Evolutionary conservation across 2,329 filamentous ascomycete species (phyloP), one percentile per base, ranked within the genome.

Genomic region (Lithohypha guttulata): DNA sequence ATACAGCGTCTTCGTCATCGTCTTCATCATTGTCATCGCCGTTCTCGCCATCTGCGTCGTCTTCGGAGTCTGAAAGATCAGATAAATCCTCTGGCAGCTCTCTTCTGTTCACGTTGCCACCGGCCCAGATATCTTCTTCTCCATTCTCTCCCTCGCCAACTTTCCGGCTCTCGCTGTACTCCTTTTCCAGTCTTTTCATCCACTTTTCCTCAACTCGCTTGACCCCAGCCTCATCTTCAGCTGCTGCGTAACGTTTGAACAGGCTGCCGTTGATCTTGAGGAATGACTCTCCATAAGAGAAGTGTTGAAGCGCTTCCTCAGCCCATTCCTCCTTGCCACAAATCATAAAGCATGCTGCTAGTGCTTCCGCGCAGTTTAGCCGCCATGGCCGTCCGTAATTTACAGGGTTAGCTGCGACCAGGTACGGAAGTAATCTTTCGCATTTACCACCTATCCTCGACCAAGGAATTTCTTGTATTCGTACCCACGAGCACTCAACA

Each of bases 341-440:
- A 48, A 98, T 98, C 54, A 75, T 84, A 56, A 93, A 98, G 15
- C 84, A 84, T 3, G 91, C 89, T 0, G 86, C 91, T 32, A 98
- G 68, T 3, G 91, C 91, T 66, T 98, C 91, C 20, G 86, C 91
- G 53, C 91, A 98, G 61, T 98, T 98, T 46, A 98, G 61, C 39
- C 87, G 72, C 84, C 87, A 95, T 4, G 91, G 91, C 55, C 84
- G 84, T 44, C 91, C 91, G 63, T 98, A 98, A 64, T 98, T 98
- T 55, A 95, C 91, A 1, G 83, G 81, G 59, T 98, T 98, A 33
- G 91, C 91, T 4, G 91, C 91, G 34, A 98, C 87, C 6, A 98
- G 77, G 59, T 98, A 98, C 0, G 91, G 91, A 41, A 98, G 66
- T 47, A 95, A 61, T 39, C 91, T 71, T 66, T 94, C 86, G 60